Conservation (phyloP, 2,329 filamentous ascomycete species). For the Botrytis porri region DNA sequence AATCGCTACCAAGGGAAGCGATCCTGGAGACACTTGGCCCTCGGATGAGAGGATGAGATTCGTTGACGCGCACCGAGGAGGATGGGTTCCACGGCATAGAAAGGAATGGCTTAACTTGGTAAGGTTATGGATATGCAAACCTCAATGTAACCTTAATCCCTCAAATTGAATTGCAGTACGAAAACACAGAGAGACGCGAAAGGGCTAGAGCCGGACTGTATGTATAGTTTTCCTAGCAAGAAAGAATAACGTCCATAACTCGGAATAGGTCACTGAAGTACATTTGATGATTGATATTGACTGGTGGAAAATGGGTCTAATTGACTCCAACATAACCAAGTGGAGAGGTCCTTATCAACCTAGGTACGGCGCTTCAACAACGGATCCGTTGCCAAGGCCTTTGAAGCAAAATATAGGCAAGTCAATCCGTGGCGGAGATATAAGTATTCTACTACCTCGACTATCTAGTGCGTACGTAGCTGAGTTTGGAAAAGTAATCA, state of each 20-base stretch:
- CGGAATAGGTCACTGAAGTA: not conserved
- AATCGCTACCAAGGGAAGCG: not conserved
- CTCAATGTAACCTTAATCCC: not conserved
- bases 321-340: not conserved
- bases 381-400: not conserved
- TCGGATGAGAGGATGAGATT: not conserved
- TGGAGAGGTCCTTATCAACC: not conserved
- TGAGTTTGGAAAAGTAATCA: not conserved
- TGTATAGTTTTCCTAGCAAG: not conserved
- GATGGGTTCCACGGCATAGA: not conserved
- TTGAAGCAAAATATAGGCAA: not conserved
- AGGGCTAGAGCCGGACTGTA: not conserved
- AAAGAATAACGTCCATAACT: not conserved
- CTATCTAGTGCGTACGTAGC: not conserved
- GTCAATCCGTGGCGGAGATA: not conserved
- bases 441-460: not conserved
- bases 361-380: not conserved
- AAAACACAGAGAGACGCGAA: not conserved
- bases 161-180: not conserved
- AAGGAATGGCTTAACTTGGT: not conserved
- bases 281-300: not conserved
- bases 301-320: not conserved
- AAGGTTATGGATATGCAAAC: not conserved
- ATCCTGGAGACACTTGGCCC: not conserved
- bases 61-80: not conserved